These are phyloP conservation scores for Agroathelia rolfsii DNA, from an alignment of 1,284 basidiomycete species.

Conservation along the genomic window DNA sequence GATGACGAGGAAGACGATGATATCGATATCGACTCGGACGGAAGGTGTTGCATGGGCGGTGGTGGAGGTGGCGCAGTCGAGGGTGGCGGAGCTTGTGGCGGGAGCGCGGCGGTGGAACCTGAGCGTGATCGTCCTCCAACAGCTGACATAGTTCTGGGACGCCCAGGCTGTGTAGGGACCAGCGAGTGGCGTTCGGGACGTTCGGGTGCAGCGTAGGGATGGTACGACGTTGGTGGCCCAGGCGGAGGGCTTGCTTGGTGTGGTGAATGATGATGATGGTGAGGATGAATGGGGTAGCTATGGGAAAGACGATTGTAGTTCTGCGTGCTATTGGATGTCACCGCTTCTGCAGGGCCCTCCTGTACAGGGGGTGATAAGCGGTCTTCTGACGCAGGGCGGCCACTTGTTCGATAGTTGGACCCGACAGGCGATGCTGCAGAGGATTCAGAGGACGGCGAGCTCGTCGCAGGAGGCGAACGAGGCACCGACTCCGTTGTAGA, in stretches of 20 bases:
- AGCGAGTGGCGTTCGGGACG: slow-evolving; percentile 16
- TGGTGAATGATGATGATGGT: too few relatives aligned
- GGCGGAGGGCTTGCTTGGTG: too few relatives aligned
- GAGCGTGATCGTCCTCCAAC: slow-evolving; percentile 32
- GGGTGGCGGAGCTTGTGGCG: slow-evolving; percentile 58
- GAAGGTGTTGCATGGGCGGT: slow-evolving; percentile 26
- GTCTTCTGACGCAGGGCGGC: slow-evolving; percentile 41
- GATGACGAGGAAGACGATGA: slow-evolving; percentile 14
- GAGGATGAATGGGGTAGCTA: slow-evolving; percentile 12
- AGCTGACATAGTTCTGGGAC: slow-evolving; percentile 18
- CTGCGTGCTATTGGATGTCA: too few relatives aligned
- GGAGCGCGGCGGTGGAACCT: slow-evolving; percentile 50
- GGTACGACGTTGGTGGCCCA: slow-evolving; percentile 12
- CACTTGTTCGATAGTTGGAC: too few relatives aligned
- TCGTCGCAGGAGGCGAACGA: slow-evolving; percentile 26
- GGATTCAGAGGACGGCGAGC: slow-evolving; percentile 34
- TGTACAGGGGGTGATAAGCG: slow-evolving; percentile 28
- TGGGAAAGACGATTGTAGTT: slow-evolving; percentile 9
- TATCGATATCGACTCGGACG: slow-evolving; percentile 9
- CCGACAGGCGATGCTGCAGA: too few relatives aligned
- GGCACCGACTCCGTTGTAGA: too few relatives aligned
- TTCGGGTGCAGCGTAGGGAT: slow-evolving; percentile 16
- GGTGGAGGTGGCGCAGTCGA: slow-evolving; percentile 52
- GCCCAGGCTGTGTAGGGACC: slow-evolving; percentile 16
- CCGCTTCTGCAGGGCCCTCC: slow-evolving; percentile 24